Base-by-base conservation (phyloP, 306 rosid species). In the Prosopis cineraria region DNA sequence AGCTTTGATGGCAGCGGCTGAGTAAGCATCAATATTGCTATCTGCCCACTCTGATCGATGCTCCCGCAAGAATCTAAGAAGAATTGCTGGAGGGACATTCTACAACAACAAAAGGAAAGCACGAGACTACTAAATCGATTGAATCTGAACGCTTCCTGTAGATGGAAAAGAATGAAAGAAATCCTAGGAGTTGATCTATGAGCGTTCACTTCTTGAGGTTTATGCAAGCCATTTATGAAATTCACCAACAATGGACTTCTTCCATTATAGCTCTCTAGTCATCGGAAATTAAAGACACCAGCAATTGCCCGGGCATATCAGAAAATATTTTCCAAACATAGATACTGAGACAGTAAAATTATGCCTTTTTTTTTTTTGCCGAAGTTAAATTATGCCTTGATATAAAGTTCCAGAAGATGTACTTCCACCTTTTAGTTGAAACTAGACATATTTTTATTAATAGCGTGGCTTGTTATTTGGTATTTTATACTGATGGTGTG, bases 41-140 rank as follows among this genome's bases (percentile, higher is more conserved):
- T 93, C 99, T 47, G 99, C 99, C 99, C 99, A 95, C 84, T 95
- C 99, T 44, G 98, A 95, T 56, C 99, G 85, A 84, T 95, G 98
- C 80, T 95, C 98, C 64, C 99, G 78, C 85, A 95, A 84, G 81
- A 95, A 95, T 82, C 99, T 87, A 56, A 95, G 89, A 74, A 95
- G 98, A 80, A 95, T 85, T 48, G 98, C 97, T 24, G 98, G 99
- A 79, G 99, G 95, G 67, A 95, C 99, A 87, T 95, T 88, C 99
- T 95, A 72, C 73, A 82, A 72, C 36, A 66, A 84, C 45, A 55
- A 31, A 73, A 60, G 65, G 64, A 25, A 52, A 41, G 47, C 16
- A 76, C 30, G 22, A 79, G 79, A 73, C 27, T 39, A 70, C 27
- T 62, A 34, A 47, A 59, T 52, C 71, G 3, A 25, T 27, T 81